A percentile compares a stretch with the other conserved stretches of the same genome.
Evolutionary conservation across 2,329 filamentous ascomycete species (phyloP).

Genomic region (Pseudogymnoascus sp.): DNA sequence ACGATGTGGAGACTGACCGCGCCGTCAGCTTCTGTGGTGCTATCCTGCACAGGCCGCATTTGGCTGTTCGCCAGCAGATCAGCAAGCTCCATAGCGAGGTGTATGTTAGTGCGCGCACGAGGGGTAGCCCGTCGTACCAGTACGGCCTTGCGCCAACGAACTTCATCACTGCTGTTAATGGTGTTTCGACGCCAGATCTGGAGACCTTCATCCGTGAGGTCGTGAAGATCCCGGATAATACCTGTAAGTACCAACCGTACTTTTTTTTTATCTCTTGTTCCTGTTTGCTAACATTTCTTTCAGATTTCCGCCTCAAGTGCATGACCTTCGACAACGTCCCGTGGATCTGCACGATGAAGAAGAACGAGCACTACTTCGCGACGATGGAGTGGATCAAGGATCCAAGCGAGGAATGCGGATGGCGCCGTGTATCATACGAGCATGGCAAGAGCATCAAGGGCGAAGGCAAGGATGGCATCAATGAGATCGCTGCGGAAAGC

Average conservation of each 20-base stretch:
- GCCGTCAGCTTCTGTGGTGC: slow-evolving; percentile 94
- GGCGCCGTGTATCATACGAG: slow-evolving; percentile 57
- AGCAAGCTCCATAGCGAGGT: slow-evolving; percentile 93
- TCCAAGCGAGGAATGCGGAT: slow-evolving; percentile 47
- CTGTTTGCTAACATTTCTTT: slow-evolving; percentile 15
- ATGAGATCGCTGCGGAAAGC: slow-evolving; percentile 18
- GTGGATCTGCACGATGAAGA: slow-evolving; percentile 99
- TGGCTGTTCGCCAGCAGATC: slow-evolving; percentile 95
- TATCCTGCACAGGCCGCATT: slow-evolving; percentile 84
- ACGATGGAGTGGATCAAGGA: slow-evolving; percentile 65
- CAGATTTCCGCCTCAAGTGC: slow-evolving; percentile 90
- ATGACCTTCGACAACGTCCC: slow-evolving; percentile 98
- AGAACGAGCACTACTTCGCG: slow-evolving; percentile 93
- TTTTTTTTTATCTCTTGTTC: neutral
- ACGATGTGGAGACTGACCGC: slow-evolving; percentile 85
- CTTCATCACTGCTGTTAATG: slow-evolving; percentile 95
- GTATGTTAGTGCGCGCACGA: slow-evolving; percentile 81
- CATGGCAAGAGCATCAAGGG: slow-evolving; percentile 43
- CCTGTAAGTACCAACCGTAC: slow-evolving; percentile 47
- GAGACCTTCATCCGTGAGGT: slow-evolving; percentile 73
- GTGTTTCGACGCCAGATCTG: slow-evolving; percentile 73
- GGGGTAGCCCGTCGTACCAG: slow-evolving; percentile 77
- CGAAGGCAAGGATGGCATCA: slow-evolving; percentile 36
- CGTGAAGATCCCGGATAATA: slow-evolving; percentile 86
- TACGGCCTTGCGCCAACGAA: slow-evolving; percentile 93